Conservation (phyloP, 2,329 filamentous ascomycete genomes). For the Cladophialophora bantiana region DNA sequence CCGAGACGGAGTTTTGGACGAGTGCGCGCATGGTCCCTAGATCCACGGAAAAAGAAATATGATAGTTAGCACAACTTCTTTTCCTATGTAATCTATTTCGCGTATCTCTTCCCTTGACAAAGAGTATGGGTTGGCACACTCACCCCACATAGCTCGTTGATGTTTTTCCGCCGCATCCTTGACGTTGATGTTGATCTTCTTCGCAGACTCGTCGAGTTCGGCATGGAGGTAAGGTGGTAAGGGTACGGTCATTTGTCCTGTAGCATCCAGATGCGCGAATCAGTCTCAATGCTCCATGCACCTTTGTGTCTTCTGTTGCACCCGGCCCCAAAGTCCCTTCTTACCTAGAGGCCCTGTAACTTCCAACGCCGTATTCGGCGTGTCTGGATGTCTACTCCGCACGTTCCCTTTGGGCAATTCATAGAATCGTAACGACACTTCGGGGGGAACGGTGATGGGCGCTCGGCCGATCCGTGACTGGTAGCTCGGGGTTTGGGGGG, state of each 20-base stretch:
- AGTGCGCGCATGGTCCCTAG: conserved; percentile 88
- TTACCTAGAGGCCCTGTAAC: conserved; percentile 81
- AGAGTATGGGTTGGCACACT: conserved; percentile 41
- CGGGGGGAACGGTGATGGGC: conserved; percentile 79
- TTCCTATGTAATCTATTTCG: neutral
- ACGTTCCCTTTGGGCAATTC: conserved; percentile 67
- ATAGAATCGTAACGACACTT: conserved; percentile 75
- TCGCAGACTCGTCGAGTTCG: conserved; percentile 67
- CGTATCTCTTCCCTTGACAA: neutral
- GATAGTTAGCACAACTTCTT: neutral
- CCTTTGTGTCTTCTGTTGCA: conserved; percentile 22
- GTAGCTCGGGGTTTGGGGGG: conserved; percentile 59
- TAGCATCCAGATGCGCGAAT: conserved; percentile 17
- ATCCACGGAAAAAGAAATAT: conserved; percentile 30
- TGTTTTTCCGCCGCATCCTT: conserved; percentile 71
- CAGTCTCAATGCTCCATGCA: conserved; percentile 31
- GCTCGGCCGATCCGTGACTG: conserved; percentile 86
- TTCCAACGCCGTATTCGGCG: conserved; percentile 70
- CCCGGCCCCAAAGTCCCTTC: conserved; percentile 36
- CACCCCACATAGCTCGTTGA: conserved; percentile 97
- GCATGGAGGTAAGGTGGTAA: conserved; percentile 82
- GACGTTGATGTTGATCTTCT: conserved; percentile 73
- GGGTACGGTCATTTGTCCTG: conserved; percentile 76
- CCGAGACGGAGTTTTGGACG: conserved; percentile 86
- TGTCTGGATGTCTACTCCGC: conserved; percentile 67